These are phyloP conservation scores for Capronia epimyces DNA, from an alignment of 2,329 filamentous ascomycete genomes.

Conservation along the genomic window DNA sequence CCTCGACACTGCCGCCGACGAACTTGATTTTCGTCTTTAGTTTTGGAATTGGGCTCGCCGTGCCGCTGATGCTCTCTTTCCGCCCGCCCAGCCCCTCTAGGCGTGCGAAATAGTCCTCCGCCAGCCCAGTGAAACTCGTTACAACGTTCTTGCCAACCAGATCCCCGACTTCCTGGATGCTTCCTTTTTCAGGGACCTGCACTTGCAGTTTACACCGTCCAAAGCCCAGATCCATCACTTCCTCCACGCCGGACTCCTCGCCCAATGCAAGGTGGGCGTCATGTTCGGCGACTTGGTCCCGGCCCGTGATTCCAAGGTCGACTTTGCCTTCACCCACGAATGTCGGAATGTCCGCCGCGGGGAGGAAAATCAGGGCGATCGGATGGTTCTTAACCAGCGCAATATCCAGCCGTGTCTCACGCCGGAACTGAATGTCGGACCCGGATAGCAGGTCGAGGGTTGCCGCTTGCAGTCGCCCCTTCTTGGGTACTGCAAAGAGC, in stretches of 20 bases:
- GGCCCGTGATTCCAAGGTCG: conserved; percentile 89
- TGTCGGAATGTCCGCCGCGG: conserved; percentile 92
- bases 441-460: conserved; percentile 86
- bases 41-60: conserved; percentile 43
- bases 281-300: conserved; percentile 88
- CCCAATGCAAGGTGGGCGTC: conserved; percentile 51
- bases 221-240: conserved; percentile 85
- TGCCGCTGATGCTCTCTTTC: conserved; percentile 35
- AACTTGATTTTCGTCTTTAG: conserved; percentile 85
- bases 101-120: conserved; percentile 74
- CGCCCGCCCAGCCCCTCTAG: conserved; percentile 54
- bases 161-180: conserved; percentile 63
- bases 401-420: conserved; percentile 92
- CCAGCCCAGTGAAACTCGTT: conserved; percentile 85
- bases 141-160: conserved; percentile 89
- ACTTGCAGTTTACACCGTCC: conserved; percentile 89
- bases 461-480: conserved; percentile 86
- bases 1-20: conserved; percentile 93
- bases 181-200: conserved; percentile 86
- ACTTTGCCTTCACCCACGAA: conserved; percentile 94
- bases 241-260: conserved; percentile 61
- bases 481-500: conserved; percentile 97
- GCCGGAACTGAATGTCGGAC: conserved; percentile 92
- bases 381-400: conserved; percentile 95
- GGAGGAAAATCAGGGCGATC: conserved; percentile 93